Evolutionary conservation across 306 rosid species (phyloP).

Genomic region (Lathyrus sativus): DNA sequence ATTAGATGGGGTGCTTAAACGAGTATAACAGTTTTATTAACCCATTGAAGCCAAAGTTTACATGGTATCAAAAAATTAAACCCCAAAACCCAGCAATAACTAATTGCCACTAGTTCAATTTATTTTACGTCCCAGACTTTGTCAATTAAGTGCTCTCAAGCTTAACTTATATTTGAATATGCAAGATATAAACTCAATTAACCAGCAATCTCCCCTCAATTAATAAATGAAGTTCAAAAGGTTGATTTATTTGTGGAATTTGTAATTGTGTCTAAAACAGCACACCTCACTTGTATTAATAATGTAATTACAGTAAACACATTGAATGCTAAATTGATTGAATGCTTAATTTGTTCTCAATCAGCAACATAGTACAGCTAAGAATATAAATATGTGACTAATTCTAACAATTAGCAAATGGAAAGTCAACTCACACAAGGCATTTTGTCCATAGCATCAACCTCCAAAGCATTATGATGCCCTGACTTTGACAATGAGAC

Average conservation of each 20-base stretch:
- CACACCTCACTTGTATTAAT: not conserved
- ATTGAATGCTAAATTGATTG: not conserved
- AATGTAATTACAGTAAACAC: not conserved
- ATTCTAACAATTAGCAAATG: not conserved
- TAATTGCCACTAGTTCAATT: conserved; percentile 4
- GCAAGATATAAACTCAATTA: not conserved
- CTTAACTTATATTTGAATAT: conserved; percentile 3
- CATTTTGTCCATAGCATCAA: conserved; percentile 42
- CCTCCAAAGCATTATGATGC: conserved; percentile 49
- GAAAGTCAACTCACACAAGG: conserved; percentile 40
- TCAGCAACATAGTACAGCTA: not conserved
- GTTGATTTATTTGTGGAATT: not conserved
- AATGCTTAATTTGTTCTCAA: not conserved
- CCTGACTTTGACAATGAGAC: conserved; percentile 49
- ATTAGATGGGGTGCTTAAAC: conserved; percentile 19
- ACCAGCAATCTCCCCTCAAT: not conserved
- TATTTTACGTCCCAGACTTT: too few species aligned
- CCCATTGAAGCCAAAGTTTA: conserved; percentile 18
- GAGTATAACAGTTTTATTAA: not conserved
- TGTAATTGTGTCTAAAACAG: not conserved
- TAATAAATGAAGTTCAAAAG: not conserved
- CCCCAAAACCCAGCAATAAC: conserved; percentile 2
- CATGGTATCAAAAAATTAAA: conserved; percentile 1
- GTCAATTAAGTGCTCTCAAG: conserved; percentile 4
- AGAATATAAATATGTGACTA: not conserved